phyloP scores from a whole-genome alignment of 441 rosid species.

The Manihot esculenta region DNA sequence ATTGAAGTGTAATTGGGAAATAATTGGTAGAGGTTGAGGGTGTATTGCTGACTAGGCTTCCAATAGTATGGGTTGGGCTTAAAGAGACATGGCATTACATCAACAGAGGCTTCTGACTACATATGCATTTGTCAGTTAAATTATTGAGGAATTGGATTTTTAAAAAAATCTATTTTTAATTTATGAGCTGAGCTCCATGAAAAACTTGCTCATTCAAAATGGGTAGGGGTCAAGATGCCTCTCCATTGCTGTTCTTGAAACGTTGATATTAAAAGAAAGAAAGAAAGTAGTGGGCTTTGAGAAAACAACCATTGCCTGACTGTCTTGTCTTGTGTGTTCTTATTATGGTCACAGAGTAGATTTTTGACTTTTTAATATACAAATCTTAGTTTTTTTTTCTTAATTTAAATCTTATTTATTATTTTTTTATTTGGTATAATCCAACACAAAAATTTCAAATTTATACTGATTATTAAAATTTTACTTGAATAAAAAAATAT shows the following conservation, averaged over 20 bases:
- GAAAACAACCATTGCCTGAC: background rate
- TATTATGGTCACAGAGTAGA: no score
- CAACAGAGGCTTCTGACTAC: background rate
- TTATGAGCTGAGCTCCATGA: background rate
- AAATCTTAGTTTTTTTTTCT: no score
- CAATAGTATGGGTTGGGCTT: slow-evolving; percentile 14
- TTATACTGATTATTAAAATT: no score
- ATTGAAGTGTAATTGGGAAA: no score
- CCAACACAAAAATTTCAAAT: no score
- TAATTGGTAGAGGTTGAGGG: background rate
- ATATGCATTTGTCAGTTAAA: slow-evolving; percentile 7
- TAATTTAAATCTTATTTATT: no score
- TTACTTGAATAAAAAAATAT: no score
- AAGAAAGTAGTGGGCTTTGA: background rate
- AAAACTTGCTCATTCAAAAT: slow-evolving; percentile 5
- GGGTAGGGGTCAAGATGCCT: slow-evolving; percentile 14
- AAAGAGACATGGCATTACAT: background rate
- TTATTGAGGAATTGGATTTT: slow-evolving; percentile 1
- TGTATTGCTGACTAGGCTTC: slow-evolving; percentile 13
- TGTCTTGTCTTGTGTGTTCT: no score
- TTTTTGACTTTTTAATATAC: no score
- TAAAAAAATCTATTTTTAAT: background rate
- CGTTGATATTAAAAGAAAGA: background rate
- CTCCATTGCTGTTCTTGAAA: slow-evolving; percentile 13
- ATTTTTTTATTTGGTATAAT: no score